Conservation (phyloP, 2,329 filamentous ascomycete genomes). For the Aspergillus tanneri region DNA sequence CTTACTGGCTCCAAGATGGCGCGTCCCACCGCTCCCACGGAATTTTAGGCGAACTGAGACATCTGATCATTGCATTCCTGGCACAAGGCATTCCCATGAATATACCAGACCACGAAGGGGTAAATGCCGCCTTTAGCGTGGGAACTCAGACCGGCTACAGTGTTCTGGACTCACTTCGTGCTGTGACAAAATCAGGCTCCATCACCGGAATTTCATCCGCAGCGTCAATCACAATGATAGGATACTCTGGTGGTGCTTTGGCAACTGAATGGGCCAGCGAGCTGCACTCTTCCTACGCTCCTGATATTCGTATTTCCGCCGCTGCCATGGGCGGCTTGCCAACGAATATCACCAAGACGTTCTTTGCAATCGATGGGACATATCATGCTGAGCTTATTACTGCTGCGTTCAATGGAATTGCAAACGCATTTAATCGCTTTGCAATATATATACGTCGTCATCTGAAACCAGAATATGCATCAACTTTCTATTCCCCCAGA, state of each 20-base stretch:
- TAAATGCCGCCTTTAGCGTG: neutral
- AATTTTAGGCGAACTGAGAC: too few species aligned
- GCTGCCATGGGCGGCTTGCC: conserved; percentile 7
- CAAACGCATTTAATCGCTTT: neutral
- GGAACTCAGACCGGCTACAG: neutral
- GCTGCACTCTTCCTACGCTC: conserved; percentile 5
- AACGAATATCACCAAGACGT: conserved; percentile 7
- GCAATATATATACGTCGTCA: neutral
- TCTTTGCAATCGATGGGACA: neutral
- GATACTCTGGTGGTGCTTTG: conserved; percentile 7
- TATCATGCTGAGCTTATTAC: neutral
- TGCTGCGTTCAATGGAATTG: neutral
- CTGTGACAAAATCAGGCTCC: neutral
- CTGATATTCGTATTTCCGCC: conserved; percentile 2
- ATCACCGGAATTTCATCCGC: neutral
- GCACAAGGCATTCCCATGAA: neutral
- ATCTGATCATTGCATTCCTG: neutral
- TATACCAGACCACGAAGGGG: conserved; percentile 1
- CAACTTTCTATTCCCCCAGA: neutral
- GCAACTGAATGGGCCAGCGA: conserved; percentile 12
- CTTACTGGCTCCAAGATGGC: neutral
- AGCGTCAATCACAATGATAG: neutral
- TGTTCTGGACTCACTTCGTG: neutral
- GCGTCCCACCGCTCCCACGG: neutral
- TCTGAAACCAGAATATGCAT: neutral